These are phyloP conservation scores for Sporothrix euskadiensis DNA, from an alignment of 2,329 filamentous ascomycete species.

Conservation along the genomic window DNA sequence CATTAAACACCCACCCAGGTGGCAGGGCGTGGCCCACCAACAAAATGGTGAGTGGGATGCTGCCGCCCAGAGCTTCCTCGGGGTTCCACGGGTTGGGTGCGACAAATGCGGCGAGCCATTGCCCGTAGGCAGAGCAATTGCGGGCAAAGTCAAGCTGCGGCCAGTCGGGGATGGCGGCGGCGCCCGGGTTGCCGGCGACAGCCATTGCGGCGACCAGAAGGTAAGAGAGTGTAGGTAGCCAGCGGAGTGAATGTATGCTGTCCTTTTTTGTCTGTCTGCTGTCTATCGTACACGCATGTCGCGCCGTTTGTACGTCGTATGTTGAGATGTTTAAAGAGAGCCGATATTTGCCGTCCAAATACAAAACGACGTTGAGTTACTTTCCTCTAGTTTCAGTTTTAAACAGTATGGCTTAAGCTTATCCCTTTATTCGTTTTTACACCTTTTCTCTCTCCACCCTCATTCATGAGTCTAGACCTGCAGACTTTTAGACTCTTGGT, in stretches of 20 bases:
- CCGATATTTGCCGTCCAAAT: no score
- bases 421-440: not conserved
- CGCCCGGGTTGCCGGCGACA: not conserved
- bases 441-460: not conserved
- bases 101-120: conserved; percentile 31
- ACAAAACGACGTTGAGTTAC: no score
- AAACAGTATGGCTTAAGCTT: not conserved
- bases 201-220: no score
- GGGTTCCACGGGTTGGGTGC: conserved; percentile 27
- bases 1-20: conserved; percentile 10
- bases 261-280: no score
- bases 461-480: not conserved
- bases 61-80: conserved; percentile 25
- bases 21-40: conserved; percentile 13
- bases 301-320: no score
- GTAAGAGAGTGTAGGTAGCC: no score
- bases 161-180: conserved; percentile 19
- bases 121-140: conserved; percentile 32
- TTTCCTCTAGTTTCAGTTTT: no score
- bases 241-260: no score
- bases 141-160: conserved; percentile 32
- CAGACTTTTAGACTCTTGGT: no score
- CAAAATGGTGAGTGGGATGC: conserved; percentile 19
- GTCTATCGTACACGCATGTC: no score
- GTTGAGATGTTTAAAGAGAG: no score